phyloP scores from a whole-genome alignment of 106 monocot species.

The Chionographis japonica region DNA sequence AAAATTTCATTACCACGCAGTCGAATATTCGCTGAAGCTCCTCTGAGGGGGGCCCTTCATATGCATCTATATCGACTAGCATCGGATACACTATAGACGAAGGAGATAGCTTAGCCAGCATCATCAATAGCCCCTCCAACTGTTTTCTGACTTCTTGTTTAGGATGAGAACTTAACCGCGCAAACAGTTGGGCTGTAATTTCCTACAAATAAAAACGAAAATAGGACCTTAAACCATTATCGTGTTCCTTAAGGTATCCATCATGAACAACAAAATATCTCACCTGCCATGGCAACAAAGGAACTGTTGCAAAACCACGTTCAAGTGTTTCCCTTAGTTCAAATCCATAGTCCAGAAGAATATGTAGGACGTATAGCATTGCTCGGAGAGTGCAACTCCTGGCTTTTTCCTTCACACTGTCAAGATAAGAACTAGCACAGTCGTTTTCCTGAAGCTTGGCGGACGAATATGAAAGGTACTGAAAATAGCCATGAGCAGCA shows the following conservation, averaged over 20 bases:
- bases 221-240: constrained; percentile 11
- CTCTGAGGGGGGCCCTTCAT: constrained; percentile 61
- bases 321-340: constrained; percentile 74
- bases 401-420: constrained; percentile 42
- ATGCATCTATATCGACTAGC: constrained; percentile 79
- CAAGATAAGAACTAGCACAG: constrained; percentile 11
- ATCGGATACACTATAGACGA: constrained; percentile 89
- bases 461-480: constrained; percentile 76
- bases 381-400: constrained; percentile 56
- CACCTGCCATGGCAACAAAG: constrained; percentile 91
- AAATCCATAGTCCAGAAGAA: constrained; percentile 79
- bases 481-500: constrained; percentile 85
- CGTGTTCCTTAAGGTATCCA: background rate
- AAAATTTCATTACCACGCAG: constrained; percentile 57
- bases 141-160: constrained; percentile 65
- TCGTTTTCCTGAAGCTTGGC: constrained; percentile 28
- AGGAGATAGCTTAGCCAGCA: constrained; percentile 80
- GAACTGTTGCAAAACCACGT: constrained; percentile 54
- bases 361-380: constrained; percentile 71
- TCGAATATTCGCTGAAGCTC: constrained; percentile 72
- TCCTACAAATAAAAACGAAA: constrained; percentile 43
- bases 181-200: constrained; percentile 90
- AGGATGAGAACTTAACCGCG: constrained; percentile 88
- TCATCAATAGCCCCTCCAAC: constrained; percentile 69
- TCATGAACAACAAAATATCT: constrained; percentile 4